These are phyloP conservation scores for Rhynchospora breviuscula DNA, from an alignment of 176 grass and related monocot genomes.

Conservation along the genomic window DNA sequence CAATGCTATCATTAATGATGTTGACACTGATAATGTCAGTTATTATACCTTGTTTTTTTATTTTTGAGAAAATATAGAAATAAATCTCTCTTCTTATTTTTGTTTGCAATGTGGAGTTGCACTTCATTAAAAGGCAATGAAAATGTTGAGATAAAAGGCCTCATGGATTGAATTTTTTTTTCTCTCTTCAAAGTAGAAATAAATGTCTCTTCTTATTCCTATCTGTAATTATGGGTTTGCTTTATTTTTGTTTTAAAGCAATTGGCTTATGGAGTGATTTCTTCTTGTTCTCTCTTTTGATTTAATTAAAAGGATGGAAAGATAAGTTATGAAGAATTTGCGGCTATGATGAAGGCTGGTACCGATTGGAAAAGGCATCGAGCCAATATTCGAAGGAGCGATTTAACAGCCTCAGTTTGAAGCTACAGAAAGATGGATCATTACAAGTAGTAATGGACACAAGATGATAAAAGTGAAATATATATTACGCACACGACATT, in stretches of 20 bases:
- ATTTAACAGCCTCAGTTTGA: slow-evolving; percentile 65
- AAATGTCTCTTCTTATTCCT: too few species aligned
- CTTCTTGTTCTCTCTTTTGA: background rate
- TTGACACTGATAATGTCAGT: slow-evolving; percentile 86
- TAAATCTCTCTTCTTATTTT: background rate
- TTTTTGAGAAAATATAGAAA: background rate
- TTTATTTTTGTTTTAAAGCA: background rate
- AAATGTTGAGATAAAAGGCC: too few species aligned
- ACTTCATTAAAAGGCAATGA: background rate
- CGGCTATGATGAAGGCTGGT: slow-evolving; percentile 89
- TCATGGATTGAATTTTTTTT: too few species aligned
- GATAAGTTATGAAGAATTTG: slow-evolving; percentile 90
- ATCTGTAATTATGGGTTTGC: background rate
- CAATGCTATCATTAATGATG: slow-evolving; percentile 77
- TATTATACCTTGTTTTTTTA: background rate
- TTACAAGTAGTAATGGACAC: slow-evolving; percentile 32
- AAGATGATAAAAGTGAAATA: background rate
- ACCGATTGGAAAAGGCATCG: slow-evolving; percentile 84
- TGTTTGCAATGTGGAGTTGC: background rate
- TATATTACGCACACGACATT: too few species aligned
- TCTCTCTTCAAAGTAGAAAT: too few species aligned
- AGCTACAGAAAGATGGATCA: slow-evolving; percentile 68
- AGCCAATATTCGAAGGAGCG: slow-evolving; percentile 77
- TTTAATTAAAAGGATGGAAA: slow-evolving; percentile 60
- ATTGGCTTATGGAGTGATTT: slow-evolving; percentile 47